These are phyloP conservation scores for Paracorniculantispora psalliotae DNA, from an alignment of 2,329 filamentous ascomycete genomes.

Conservation along the genomic window DNA sequence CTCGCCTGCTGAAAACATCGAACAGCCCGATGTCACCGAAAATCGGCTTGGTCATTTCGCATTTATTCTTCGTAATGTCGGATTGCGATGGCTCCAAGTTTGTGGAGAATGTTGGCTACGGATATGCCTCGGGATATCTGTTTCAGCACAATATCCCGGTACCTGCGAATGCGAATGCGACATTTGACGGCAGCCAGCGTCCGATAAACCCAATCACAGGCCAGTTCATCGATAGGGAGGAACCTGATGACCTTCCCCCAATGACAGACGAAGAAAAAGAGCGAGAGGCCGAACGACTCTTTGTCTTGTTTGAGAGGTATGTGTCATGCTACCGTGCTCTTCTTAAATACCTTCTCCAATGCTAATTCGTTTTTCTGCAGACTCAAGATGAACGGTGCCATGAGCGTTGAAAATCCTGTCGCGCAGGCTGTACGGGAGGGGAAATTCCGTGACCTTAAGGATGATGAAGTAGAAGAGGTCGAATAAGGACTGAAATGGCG, in stretches of 20 bases:
- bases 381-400: constrained; percentile 68
- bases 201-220: constrained; percentile 81
- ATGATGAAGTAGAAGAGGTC: constrained; percentile 44
- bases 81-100: constrained; percentile 74
- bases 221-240: constrained; percentile 69
- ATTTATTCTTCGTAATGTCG: constrained; percentile 82
- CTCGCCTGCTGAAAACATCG: constrained; percentile 71
- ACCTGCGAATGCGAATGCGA: constrained; percentile 59
- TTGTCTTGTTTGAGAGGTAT: constrained; percentile 84
- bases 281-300: constrained; percentile 81
- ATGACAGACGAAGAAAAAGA: constrained; percentile 94
- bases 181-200: constrained; percentile 29
- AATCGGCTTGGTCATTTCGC: constrained; percentile 68
- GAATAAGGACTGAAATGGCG: constrained; percentile 22
- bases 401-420: constrained; percentile 76
- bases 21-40: constrained; percentile 67
- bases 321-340: constrained; percentile 13
- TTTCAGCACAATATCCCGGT: constrained; percentile 78
- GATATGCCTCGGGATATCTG: constrained; percentile 85
- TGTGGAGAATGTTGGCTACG: constrained; percentile 89
- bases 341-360: not conserved
- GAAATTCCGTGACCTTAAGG: constrained; percentile 62
- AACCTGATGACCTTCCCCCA: constrained; percentile 52
- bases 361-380: constrained; percentile 24
- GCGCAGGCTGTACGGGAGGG: constrained; percentile 64